phyloP scores from a whole-genome alignment of 148 eudicot species.

The Silene latifolia region DNA sequence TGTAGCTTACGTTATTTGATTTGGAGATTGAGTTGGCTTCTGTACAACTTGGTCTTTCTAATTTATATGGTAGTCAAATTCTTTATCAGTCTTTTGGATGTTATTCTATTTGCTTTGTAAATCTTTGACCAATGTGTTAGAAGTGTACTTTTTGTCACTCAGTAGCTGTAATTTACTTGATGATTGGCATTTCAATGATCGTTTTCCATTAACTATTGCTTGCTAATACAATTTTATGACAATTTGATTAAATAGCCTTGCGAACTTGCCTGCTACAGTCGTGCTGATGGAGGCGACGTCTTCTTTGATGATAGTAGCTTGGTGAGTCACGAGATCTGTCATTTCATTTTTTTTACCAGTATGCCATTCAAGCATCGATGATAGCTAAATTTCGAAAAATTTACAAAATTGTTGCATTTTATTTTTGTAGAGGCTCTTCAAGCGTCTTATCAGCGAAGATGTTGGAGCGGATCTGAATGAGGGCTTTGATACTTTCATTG shows the following conservation, averaged over 20 bases:
- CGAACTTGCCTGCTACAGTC: constrained; percentile 95
- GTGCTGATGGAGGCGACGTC: constrained; percentile 89
- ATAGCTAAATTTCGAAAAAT: neutral
- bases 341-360: constrained; percentile 4
- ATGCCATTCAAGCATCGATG: neutral
- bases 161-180: constrained; percentile 4
- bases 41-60: neutral
- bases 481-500: constrained; percentile 85
- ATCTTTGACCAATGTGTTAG: neutral
- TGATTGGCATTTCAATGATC: constrained; percentile 23
- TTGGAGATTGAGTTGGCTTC: neutral
- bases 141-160: neutral
- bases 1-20: neutral
- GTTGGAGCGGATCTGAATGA: constrained; percentile 89
- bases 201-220: constrained; percentile 31
- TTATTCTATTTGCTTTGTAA: neutral
- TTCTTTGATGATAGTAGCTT: constrained; percentile 84
- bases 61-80: neutral
- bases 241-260: constrained; percentile 65
- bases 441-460: constrained; percentile 90
- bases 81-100: neutral
- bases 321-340: constrained; percentile 48
- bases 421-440: constrained; percentile 77
- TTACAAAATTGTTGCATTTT: constrained; percentile 20
- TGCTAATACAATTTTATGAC: constrained; percentile 38